These are phyloP conservation scores for Exutisphaerella laricina DNA, from an alignment of 2,329 filamentous ascomycete genomes.

Conservation along the genomic window DNA sequence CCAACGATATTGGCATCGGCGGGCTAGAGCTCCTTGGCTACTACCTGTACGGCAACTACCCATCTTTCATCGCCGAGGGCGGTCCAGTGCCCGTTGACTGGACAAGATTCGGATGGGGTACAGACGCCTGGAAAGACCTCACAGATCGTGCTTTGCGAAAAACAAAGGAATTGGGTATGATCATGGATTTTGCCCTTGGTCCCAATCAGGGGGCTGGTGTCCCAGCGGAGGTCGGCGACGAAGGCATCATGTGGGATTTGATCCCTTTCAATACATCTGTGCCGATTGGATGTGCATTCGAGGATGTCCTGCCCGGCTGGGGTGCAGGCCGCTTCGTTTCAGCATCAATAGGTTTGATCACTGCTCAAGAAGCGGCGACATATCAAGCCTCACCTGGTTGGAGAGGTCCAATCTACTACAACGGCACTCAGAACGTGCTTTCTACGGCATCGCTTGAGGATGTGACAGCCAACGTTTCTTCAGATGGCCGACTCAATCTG, in stretches of 20 bases:
- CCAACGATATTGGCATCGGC: conserved; percentile 33
- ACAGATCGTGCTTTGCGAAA: conserved; percentile 34
- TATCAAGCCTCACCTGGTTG: conserved; percentile 12
- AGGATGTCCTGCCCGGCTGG: conserved; percentile 37
- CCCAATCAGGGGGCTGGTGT: conserved; percentile 47
- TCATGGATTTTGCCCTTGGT: conserved; percentile 45
- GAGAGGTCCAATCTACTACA: conserved; percentile 15
- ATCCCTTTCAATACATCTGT: conserved; percentile 29
- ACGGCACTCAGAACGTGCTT: conserved; percentile 24
- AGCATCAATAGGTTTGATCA: conserved; percentile 16
- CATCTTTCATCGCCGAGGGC: conserved; percentile 16
- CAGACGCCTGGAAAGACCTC: conserved; percentile 30
- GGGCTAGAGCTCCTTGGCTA: conserved; percentile 39
- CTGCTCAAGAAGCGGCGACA: conserved; percentile 8
- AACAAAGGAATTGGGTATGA: conserved; percentile 32
- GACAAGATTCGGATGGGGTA: conserved; percentile 39
- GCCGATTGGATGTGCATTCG: conserved; percentile 27
- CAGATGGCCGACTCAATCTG: conserved; percentile 23
- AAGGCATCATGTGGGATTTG: conserved; percentile 36
- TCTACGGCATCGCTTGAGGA: conserved; percentile 25
- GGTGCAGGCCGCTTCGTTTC: conserved; percentile 31
- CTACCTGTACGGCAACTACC: conserved; percentile 36
- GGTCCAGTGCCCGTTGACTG: conserved; percentile 32
- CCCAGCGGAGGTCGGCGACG: conserved; percentile 33
- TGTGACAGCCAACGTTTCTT: conserved; percentile 26